Conservation (phyloP, 371 early-diverging fungal species). For the Rhizopus delemar region DNA sequence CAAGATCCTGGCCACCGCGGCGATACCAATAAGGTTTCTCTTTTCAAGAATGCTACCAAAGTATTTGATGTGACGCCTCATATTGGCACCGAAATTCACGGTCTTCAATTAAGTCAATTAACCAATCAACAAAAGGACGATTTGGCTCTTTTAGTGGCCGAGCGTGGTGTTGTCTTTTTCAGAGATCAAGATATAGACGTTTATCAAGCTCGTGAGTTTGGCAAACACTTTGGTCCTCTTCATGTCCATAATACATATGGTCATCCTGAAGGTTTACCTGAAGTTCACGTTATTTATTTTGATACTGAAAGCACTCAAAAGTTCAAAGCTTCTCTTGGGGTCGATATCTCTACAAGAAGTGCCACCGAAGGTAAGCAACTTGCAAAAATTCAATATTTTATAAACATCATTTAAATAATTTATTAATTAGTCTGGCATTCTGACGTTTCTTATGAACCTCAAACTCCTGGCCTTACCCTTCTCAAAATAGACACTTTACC, state of each 20-base stretch:
- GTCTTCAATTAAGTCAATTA: constrained; percentile 56
- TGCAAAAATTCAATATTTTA: background rate
- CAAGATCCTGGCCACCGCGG: constrained; percentile 48
- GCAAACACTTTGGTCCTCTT: constrained; percentile 54
- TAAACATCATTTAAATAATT: background rate
- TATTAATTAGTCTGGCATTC: constrained; percentile 46
- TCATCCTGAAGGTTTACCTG: constrained; percentile 36
- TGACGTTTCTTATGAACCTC: constrained; percentile 62
- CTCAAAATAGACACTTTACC: constrained; percentile 59
- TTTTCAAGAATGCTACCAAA: constrained; percentile 59
- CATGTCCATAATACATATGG: constrained; percentile 41
- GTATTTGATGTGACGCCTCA: constrained; percentile 61
- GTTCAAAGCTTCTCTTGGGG: background rate
- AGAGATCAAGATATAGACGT: constrained; percentile 62
- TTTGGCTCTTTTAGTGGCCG: constrained; percentile 59
- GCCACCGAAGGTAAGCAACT: constrained; percentile 3
- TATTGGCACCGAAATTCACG: constrained; percentile 70
- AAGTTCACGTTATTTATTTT: constrained; percentile 37
- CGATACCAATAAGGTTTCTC: constrained; percentile 62
- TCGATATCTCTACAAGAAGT: background rate
- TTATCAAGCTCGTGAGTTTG: constrained; percentile 57
- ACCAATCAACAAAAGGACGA: constrained; percentile 60
- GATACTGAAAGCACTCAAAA: constrained; percentile 7
- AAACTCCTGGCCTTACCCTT: constrained; percentile 60
- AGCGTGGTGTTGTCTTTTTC: constrained; percentile 70